phyloP scores from a whole-genome alignment of 306 rosid species.

The Ceratonia siliqua region DNA sequence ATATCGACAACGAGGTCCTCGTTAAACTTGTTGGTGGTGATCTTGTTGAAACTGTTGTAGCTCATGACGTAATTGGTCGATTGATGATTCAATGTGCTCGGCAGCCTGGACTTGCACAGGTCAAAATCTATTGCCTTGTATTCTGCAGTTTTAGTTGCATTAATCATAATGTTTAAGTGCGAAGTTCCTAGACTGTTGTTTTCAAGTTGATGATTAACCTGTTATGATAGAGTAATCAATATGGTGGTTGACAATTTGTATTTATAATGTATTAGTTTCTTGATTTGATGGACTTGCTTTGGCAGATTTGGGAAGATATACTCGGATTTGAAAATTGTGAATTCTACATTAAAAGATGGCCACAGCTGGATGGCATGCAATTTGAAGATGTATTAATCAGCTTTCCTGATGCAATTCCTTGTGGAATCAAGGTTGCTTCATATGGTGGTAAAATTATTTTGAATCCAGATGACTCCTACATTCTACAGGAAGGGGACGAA shows the following conservation, averaged over 20 bases:
- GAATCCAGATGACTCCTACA: conserved; percentile 83
- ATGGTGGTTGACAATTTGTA: conserved; percentile 12
- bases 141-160: conserved; percentile 26
- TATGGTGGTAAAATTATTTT: conserved; percentile 76
- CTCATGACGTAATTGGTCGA: conserved; percentile 95
- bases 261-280: conserved; percentile 15
- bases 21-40: conserved; percentile 97
- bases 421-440: conserved; percentile 86
- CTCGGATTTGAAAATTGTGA: conserved; percentile 96
- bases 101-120: conserved; percentile 99
- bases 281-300: conserved; percentile 32
- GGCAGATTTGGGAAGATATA: conserved; percentile 94
- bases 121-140: conserved; percentile 36
- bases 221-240: conserved; percentile 2
- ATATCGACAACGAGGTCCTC: conserved; percentile 88
- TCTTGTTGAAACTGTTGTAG: conserved; percentile 95
- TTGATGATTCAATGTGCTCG: conserved; percentile 97
- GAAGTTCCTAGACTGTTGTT: not conserved
- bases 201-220: not conserved
- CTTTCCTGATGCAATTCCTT: conserved; percentile 90
- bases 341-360: conserved; percentile 94
- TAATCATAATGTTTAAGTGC: conserved; percentile 19
- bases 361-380: conserved; percentile 74
- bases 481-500: conserved; percentile 87
- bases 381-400: conserved; percentile 77